Evolutionary conservation across 257 asterid genomes (phyloP), one percentile per base, ranked within the genome.

Genomic region (Ocimum tenuiflorum): DNA sequence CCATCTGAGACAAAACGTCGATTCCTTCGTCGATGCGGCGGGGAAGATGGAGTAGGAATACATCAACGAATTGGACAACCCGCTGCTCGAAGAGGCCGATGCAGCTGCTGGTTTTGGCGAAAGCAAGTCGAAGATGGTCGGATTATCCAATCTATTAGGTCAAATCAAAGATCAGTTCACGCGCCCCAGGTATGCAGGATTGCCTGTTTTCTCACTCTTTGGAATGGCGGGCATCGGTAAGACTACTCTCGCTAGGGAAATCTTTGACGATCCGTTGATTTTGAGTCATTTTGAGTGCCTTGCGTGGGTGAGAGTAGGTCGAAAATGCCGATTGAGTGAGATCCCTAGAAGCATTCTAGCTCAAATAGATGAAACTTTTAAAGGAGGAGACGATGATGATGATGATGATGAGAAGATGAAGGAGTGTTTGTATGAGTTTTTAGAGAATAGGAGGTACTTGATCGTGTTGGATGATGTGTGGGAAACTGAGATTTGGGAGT

Each of bases 221-320:
- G 60, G 60, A 27, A 53, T 53, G 60, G 60, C 60, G 41, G 60
- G 60, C 60, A 53, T 27, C 2, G 60, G 60, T 53, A 53, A 53
- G 60, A 53, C 60, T 27, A n/a, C 39, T 24, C 20, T 53, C n/a
- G 60, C 60, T n/a, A n/a, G 0, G 20, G 13, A 53, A n/a, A 53
- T 53, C 15, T 53, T 53, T 27, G 6, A 53, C 7, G 60, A 53
- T 53, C 41, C 60, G 10, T 53, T 53, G 60, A n/a, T 53, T 24
- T 6, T 7, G 6, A 24, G 41, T 27, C 60, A 53, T 53, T 53
- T 53, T 27, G 60, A 24, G 39, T 53, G 41, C 4, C 17, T 39
- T 53, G 41, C 60, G 4, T 53, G 60, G 60, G 41, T 53, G 13
- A 53, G n/a, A 24, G 60, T 53, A 5, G 60, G 60, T 24, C 6